Percentiles rank a stretch among this genome's conserved stretches.
These are phyloP conservation scores for Cyanidiococcus yangmingshanensis DNA, from an alignment of 23 red algal species.

Conservation along the genomic window DNA sequence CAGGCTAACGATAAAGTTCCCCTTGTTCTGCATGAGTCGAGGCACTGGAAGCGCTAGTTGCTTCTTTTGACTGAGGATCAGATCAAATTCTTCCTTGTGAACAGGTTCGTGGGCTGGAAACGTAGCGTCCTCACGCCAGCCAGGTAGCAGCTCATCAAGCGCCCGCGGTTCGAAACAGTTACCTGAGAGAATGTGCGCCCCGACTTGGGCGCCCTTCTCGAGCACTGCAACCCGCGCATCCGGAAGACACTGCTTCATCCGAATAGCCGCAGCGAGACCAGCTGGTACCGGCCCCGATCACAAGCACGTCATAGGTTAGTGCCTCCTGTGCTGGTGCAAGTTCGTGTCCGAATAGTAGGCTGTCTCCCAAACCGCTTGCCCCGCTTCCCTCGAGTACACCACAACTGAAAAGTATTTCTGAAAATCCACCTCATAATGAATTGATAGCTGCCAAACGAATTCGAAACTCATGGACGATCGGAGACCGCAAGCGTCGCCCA, in stretches of 20 bases:
- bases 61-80: slow-evolving; percentile 24
- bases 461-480: too few species aligned
- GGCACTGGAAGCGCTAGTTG: slow-evolving; percentile 55
- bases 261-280: slow-evolving; percentile 83
- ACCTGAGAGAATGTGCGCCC: slow-evolving; percentile 85
- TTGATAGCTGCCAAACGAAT: too few species aligned
- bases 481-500: too few species aligned
- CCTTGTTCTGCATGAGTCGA: slow-evolving; percentile 73
- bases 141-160: slow-evolving; percentile 82
- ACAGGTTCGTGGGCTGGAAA: slow-evolving; percentile 32
- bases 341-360: too few species aligned
- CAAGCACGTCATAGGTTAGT: slow-evolving; percentile 74
- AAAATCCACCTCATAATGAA: too few species aligned
- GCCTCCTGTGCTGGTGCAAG: slow-evolving; percentile 32
- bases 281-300: slow-evolving; percentile 90
- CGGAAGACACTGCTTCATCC: slow-evolving; percentile 44
- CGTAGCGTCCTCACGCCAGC: slow-evolving; percentile 45
- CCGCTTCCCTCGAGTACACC: too few species aligned
- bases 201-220: slow-evolving; percentile 85
- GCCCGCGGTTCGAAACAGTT: slow-evolving; percentile 81
- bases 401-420: too few species aligned
- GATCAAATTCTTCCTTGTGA: slow-evolving; percentile 47
- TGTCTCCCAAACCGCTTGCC: background rate
- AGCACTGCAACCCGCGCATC: slow-evolving; percentile 74
- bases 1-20: slow-evolving; percentile 70